Conservation (phyloP, 139 green algal genomes). For the Coccomyxa sp. region DNA sequence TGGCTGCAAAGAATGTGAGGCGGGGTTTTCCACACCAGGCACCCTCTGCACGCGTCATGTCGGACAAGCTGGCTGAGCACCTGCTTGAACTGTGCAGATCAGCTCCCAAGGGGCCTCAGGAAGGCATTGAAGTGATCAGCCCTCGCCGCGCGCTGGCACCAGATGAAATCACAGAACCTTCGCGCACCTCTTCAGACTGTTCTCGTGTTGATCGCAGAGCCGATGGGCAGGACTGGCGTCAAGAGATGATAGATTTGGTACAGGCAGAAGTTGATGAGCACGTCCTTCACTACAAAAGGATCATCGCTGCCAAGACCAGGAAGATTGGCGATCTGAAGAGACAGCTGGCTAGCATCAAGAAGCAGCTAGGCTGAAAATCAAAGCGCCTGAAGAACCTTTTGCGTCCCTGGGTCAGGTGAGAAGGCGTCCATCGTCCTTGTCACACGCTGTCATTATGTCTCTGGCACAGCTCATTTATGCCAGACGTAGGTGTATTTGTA, state of each 20-base stretch:
- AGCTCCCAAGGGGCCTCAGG: not conserved
- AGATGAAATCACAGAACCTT: not conserved
- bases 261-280: constrained; percentile 1
- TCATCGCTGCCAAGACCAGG: not conserved
- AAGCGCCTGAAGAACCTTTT: not conserved
- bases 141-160: not conserved
- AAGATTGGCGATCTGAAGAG: not conserved
- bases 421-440: not conserved
- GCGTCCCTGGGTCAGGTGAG: not conserved
- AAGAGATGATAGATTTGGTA: not conserved
- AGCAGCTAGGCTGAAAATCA: not conserved
- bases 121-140: not conserved
- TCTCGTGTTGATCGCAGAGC: not conserved
- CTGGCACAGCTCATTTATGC: not conserved
- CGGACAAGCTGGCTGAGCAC: not conserved
- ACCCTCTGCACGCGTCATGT: constrained; percentile 1
- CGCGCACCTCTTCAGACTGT: not conserved
- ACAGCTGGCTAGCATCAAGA: not conserved
- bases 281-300: not conserved
- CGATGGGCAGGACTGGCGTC: not conserved
- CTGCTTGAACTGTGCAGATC: not conserved
- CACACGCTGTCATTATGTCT: not conserved
- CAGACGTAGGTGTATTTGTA: not conserved
- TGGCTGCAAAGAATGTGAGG: not conserved
- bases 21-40: not conserved